Conservation (phyloP, 768 basidiomycete species). For the Lactifluus piperatus region DNA sequence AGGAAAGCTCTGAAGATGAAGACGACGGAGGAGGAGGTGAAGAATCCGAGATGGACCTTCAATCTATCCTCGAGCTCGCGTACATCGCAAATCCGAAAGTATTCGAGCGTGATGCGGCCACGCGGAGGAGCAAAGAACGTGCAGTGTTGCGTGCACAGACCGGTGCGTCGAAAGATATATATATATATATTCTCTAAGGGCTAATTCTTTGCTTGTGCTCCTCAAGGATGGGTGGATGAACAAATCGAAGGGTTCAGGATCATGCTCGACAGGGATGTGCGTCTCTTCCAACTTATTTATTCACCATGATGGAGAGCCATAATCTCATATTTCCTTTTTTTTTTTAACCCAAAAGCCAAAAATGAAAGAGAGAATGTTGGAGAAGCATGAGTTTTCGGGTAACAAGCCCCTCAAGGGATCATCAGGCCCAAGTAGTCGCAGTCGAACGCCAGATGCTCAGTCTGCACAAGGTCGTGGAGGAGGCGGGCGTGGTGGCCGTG, state of each 20-base stretch:
- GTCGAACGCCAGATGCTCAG: constrained; percentile 5
- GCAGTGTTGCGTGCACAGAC: constrained; percentile 60
- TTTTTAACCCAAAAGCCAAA: constrained; percentile 39
- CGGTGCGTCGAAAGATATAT: constrained; percentile 30
- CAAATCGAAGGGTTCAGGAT: constrained; percentile 91
- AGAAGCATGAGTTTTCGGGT: constrained; percentile 70
- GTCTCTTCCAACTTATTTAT: constrained; percentile 26
- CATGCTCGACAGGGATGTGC: constrained; percentile 83
- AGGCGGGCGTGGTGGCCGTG: constrained; percentile 12
- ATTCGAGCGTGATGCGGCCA: constrained; percentile 70
- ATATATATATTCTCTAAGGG: no score
- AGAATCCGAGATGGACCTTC: constrained; percentile 25
- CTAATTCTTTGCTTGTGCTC: background rate
- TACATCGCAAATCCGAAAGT: constrained; percentile 67
- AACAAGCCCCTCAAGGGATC: constrained; percentile 33
- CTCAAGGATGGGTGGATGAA: constrained; percentile 58
- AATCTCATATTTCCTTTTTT: background rate
- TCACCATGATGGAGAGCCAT: constrained; percentile 1
- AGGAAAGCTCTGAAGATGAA: constrained; percentile 37
- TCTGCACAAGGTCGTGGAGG: constrained; percentile 17
- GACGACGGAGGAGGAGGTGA: constrained; percentile 27
- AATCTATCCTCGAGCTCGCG: constrained; percentile 65
- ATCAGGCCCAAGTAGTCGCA: constrained; percentile 7
- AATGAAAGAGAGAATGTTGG: constrained; percentile 56
- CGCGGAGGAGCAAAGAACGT: constrained; percentile 60